These are phyloP conservation scores for Cruciata laevipes DNA, from an alignment of 257 asterid species.

Conservation along the genomic window DNA sequence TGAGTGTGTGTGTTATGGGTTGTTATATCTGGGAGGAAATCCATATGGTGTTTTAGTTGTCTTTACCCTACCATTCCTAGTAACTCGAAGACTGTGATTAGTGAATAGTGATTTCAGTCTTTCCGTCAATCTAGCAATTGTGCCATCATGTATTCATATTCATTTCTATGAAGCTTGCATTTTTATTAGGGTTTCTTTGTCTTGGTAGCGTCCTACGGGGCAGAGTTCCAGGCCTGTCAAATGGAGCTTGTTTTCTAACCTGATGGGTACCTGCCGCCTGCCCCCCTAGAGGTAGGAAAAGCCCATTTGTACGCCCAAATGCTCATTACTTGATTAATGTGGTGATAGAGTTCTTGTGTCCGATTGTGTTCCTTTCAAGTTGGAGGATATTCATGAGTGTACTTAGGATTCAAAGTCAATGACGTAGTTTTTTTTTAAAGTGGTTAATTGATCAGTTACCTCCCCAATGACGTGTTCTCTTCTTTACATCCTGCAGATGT, in stretches of 20 bases:
- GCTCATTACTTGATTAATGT: slow-evolving; percentile 18
- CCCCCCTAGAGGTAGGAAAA: slow-evolving; percentile 67
- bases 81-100: not conserved
- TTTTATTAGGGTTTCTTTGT: slow-evolving; percentile 44
- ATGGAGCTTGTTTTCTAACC: slow-evolving; percentile 50
- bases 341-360: slow-evolving; percentile 17
- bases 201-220: slow-evolving; percentile 56
- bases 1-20: not conserved
- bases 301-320: slow-evolving; percentile 28
- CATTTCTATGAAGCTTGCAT: slow-evolving; percentile 14
- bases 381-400: slow-evolving; percentile 22
- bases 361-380: slow-evolving; percentile 14
- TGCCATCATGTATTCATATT: slow-evolving; percentile 7
- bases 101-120: not conserved
- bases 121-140: not conserved
- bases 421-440: slow-evolving; percentile 7
- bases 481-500: slow-evolving; percentile 57
- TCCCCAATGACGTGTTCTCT: slow-evolving; percentile 11
- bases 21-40: not conserved
- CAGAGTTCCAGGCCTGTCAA: slow-evolving; percentile 51
- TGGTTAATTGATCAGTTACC: slow-evolving; percentile 2
- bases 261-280: slow-evolving; percentile 72
- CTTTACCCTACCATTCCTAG: not conserved
- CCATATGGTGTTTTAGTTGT: not conserved
- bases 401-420: slow-evolving; percentile 8